Evolutionary conservation across 1,284 basidiomycete species (phyloP).

Genomic region (Mycena sp.): DNA sequence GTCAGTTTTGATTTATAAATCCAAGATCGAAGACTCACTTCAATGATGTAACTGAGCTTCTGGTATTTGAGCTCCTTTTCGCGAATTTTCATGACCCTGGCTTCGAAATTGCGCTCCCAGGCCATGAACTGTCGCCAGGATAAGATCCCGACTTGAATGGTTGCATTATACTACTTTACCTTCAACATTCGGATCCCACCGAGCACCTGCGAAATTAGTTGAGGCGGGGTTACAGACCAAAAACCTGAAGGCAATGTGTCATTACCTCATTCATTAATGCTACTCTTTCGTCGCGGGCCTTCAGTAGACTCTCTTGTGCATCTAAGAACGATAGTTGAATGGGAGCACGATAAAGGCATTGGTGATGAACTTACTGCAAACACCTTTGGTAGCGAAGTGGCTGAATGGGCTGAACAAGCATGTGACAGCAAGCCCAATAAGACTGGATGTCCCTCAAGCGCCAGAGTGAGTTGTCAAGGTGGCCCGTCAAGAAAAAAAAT

Average conservation of each 20-base stretch:
- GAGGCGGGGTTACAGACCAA: too few relatives aligned
- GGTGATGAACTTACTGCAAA: constrained; percentile 29
- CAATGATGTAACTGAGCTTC: constrained; percentile 85
- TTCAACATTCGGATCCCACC: constrained; percentile 93
- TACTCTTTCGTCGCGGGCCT: constrained; percentile 88
- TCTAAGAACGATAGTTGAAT: constrained; percentile 20
- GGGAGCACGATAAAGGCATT: not conserved
- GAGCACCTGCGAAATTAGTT: constrained; percentile 48
- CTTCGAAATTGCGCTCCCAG: constrained; percentile 92
- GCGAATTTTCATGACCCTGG: constrained; percentile 75
- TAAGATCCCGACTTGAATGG: not conserved
- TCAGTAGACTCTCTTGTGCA: constrained; percentile 89
- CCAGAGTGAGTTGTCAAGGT: too few relatives aligned
- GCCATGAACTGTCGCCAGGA: constrained; percentile 80
- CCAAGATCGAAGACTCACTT: constrained; percentile 52
- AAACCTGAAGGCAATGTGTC: too few relatives aligned
- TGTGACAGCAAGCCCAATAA: constrained; percentile 85
- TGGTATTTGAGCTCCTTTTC: constrained; percentile 86
- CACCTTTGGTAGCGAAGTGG: constrained; percentile 82
- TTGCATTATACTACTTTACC: constrained; percentile 38
- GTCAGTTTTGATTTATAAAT: not conserved
- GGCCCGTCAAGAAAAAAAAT: too few relatives aligned
- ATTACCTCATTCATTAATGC: constrained; percentile 90
- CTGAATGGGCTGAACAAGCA: constrained; percentile 88
- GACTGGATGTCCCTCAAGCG: too few relatives aligned